Base-by-base conservation (phyloP, 805 yeast species). In the Metschnikowia cubensis region DNA sequence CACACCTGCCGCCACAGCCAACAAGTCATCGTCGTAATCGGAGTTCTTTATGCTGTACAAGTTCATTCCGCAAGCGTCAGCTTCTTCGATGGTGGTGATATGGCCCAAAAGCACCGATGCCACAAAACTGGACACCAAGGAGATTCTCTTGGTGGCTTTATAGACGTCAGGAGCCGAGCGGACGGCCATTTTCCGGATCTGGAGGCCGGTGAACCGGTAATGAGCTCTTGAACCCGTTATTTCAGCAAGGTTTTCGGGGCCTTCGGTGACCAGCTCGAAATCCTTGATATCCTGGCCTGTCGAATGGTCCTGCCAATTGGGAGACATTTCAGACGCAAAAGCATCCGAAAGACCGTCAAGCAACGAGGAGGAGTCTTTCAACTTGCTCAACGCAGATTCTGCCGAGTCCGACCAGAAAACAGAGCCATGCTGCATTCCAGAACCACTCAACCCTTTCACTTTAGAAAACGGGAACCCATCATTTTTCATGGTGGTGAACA, bases 251-350 rank as follows among this genome's bases (percentile, higher is more conserved):
- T 69, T 59, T 29, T 91, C 94, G 5, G 69, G 63, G 7, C 72
- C 72, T 3, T 87, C 90, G 10, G 78, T 78, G 1, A 71, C 71
- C 0, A 64, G 63, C 60, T 88, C 94, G 59, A 89, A 84, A 33
- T 65, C 75, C 29, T 70, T 61, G 49, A 87, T 74, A 63, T 90
- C 96, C 18, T 73, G 67, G 3, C 81, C 85, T 0, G 97, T 90
- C 21, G 94, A 85, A 62, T 89, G 96, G 62, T 90, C 97, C 67
- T 90, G 97, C 97, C 97, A 90, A 63, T 91, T 90, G 7, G 97
- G 96, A 4, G 95, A 84, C 37, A 74, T 74, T 5, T 76, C 71
- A 57, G 82, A 75, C 1, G 92, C 73, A 56, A 88, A 84, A 1
- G 86, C 85, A 1, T 57, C 57, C 2, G 59, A 57, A 35, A 87